Evolutionary conservation across 768 basidiomycete genomes (phyloP), one percentile per base, ranked within the genome.

Genomic region (Hysterangium stoloniferum): DNA sequence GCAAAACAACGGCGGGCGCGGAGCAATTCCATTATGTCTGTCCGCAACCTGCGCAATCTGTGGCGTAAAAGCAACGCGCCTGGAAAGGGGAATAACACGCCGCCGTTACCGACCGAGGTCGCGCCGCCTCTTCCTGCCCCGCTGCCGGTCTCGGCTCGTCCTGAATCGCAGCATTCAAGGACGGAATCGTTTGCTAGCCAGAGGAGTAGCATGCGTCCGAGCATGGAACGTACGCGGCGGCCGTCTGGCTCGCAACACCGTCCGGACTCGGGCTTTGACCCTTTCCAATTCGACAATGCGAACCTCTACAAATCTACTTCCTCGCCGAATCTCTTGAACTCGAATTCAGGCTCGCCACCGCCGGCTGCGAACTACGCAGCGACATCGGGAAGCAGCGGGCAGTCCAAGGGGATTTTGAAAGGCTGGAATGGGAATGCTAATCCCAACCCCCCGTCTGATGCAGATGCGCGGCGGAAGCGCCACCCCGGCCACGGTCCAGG

Each of bases 21-120:
- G 25, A 76, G 72, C 22, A 62, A 77, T 28, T 79, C 82, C 0
- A 65, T 89, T 36, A 83, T 86, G 69, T 79, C 79, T 25, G 82
- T 87, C 12, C 42, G 45, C 20, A 37, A 45, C 11, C 25, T 52
- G 19, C 29, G 52, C n/a, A 52, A 47, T 27, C 36, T 52, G 29
- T 52, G 52, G 52, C 42, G 52, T 15, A 52, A 52, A 45, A 52
- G 42, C 34, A 19, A 28, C 11, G 32, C 32, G 43, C 6, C 40
- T n/a, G 32, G 15, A n/a, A 34, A 37, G n/a, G 42, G 11, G 17
- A 45, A 43, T 7, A 13, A 5, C 19, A n/a, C 9, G 13, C 40
- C 45, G 13, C 52, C 52, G n/a, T 8, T 45, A 19, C 45, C 45
- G 6, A 13, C 46, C 19, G 42, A 32, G 36, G 24, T 33, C 6